phyloP scores from a whole-genome alignment of 75 land plant species.

The Picea sitchensis region DNA sequence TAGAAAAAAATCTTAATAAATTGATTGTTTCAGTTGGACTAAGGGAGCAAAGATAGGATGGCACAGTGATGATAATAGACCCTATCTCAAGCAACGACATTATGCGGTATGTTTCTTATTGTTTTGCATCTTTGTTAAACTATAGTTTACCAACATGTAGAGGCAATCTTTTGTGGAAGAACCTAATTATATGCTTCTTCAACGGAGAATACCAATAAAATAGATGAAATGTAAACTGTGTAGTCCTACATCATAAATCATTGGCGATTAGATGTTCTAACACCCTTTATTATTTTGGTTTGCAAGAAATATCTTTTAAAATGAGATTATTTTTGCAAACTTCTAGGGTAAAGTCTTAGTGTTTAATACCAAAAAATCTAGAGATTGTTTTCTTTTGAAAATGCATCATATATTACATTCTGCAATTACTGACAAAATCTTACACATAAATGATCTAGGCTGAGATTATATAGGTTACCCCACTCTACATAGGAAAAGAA shows the following conservation, averaged over 20 bases:
- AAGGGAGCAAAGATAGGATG: slow-evolving; percentile 85
- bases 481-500: no score
- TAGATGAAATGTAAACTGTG: not conserved
- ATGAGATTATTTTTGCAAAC: not conserved
- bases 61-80: slow-evolving; percentile 89
- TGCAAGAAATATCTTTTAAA: not conserved
- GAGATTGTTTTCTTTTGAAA: no score
- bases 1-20: not conserved
- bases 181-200: not conserved
- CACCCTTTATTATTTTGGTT: not conserved
- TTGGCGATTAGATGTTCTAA: not conserved
- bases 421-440: no score
- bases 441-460: no score
- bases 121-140: not conserved
- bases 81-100: slow-evolving; percentile 76
- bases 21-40: slow-evolving; percentile 53
- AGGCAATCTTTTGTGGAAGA: not conserved
- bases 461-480: no score
- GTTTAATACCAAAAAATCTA: not conserved
- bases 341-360: not conserved
- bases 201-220: not conserved
- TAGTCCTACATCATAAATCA: not conserved
- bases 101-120: slow-evolving; percentile 51
- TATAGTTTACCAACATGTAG: not conserved
- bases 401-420: no score